Percentiles rank a stretch among this genome's conserved stretches.
These are phyloP conservation scores for Thalassiosira hispida DNA, from an alignment of 352 stramenopile species.

Conservation along the genomic window DNA sequence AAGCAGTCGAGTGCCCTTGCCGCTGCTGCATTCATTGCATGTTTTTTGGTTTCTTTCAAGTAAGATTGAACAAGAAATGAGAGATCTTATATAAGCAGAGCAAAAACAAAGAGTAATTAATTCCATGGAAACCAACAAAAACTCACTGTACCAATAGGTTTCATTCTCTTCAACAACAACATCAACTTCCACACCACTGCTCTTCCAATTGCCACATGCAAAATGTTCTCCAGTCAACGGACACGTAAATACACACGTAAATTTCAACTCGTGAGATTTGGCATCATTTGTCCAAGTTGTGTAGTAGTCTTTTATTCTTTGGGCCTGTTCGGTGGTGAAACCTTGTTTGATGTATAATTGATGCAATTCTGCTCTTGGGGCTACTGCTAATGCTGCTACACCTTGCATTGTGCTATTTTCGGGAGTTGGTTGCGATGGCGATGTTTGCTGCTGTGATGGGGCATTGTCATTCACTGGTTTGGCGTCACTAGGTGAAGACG, in stretches of 20 bases:
- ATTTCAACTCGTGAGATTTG: slow-evolving; percentile 29
- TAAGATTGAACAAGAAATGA: slow-evolving; percentile 9
- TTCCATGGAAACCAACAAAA: no score
- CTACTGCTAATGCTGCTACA: not conserved
- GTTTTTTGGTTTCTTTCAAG: slow-evolving; percentile 45
- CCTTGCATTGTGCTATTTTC: not conserved
- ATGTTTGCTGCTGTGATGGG: no score
- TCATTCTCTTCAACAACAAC: not conserved
- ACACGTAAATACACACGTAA: slow-evolving; percentile 51
- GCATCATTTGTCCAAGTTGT: slow-evolving; percentile 30
- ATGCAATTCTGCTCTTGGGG: slow-evolving; percentile 24
- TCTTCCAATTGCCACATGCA: slow-evolving; percentile 25
- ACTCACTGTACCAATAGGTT: slow-evolving; percentile 2
- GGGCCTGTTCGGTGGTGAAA: slow-evolving; percentile 19
- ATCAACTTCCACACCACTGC: slow-evolving; percentile 12
- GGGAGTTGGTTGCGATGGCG: not conserved
- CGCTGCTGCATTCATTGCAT: slow-evolving; percentile 43
- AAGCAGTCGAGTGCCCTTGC: slow-evolving; percentile 50
- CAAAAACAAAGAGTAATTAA: no score
- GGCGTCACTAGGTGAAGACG: not conserved
- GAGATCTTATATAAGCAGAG: not conserved
- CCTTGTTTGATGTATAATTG: slow-evolving; percentile 32
- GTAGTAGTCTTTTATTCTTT: slow-evolving; percentile 39
- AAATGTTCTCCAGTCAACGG: slow-evolving; percentile 50
- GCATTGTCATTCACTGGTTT: no score